Percentiles rank a stretch among this genome's conserved stretches.
These are phyloP conservation scores for Colletotrichum phormii DNA, from an alignment of 2,329 filamentous ascomycete species.

Conservation along the genomic window DNA sequence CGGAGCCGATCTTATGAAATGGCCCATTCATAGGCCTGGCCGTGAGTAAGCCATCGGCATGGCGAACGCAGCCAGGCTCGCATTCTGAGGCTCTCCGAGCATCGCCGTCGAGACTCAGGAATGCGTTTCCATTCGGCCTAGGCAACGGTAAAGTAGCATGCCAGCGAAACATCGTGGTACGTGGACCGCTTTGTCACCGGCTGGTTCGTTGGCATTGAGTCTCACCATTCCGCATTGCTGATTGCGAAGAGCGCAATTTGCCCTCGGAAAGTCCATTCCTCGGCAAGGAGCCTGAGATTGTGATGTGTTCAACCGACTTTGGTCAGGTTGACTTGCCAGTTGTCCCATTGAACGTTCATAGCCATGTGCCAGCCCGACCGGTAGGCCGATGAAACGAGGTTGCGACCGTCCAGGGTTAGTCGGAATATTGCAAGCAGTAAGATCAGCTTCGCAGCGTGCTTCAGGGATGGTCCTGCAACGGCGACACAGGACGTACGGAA, in stretches of 20 bases:
- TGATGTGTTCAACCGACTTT: slow-evolving; percentile 5
- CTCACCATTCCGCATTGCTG: slow-evolving; percentile 19
- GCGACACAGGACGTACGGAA: not conserved
- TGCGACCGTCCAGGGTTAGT: slow-evolving; percentile 6
- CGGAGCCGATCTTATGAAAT: not conserved
- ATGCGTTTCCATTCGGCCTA: not conserved
- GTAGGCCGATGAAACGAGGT: slow-evolving; percentile 14
- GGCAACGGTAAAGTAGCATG: slow-evolving; percentile 18
- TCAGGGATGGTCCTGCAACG: not conserved
- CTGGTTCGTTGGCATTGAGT: slow-evolving; percentile 10
- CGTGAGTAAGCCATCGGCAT: slow-evolving; percentile 17
- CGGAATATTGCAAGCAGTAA: not conserved
- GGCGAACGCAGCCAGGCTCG: slow-evolving; percentile 12
- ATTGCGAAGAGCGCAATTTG: not conserved
- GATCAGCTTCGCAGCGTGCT: not conserved
- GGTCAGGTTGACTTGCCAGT: not conserved
- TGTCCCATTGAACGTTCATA: not conserved
- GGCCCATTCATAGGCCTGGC: not conserved
- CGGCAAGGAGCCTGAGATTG: not conserved
- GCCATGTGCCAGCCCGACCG: not conserved
- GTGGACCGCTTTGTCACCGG: not conserved
- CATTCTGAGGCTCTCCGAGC: slow-evolving; percentile 18
- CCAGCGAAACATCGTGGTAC: not conserved
- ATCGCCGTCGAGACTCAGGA: slow-evolving; percentile 19
- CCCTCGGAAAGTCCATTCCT: slow-evolving; percentile 17